Evolutionary conservation across 2,329 filamentous ascomycete genomes (phyloP), one percentile per base, ranked within the genome.

Genomic region (Aspergillus pseudonomiae): DNA sequence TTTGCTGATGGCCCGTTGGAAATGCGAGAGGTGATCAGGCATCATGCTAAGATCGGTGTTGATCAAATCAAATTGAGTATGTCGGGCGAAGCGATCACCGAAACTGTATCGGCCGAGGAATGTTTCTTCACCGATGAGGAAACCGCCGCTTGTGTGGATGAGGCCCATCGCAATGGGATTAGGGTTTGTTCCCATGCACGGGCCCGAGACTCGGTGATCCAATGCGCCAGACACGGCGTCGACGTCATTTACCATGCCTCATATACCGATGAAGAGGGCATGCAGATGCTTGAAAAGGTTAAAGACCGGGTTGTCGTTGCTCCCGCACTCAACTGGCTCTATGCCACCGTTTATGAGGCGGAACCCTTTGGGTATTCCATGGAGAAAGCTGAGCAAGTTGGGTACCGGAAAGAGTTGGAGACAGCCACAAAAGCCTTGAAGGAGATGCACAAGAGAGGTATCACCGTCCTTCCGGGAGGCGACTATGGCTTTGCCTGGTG

Each of bases 401-500:
- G 82, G 0, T 81, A 82, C 59, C 75, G 75, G 63, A 76, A 74
- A 50, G 81, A 84, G 64, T 73, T 82, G 6, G 75, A 81, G 1
- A 65, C 68, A 1, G 80, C 81, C 0, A 72, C 79, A 26, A 64
- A 67, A 16, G 81, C 71, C 0, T 72, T 83, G 41, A 71, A 73
- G 19, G 81, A 83, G 68, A 83, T 84, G 78, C 79, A 81, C 67
- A 67, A 71, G 10, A 74, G 81, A 45, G 81, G 81, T 19, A 82
- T 84, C 50, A 72, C 75, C 0, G 75, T 84, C 1, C 73, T 84
- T 5, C 82, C 82, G 14, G 80, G 80, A 34, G 81, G 78, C 24
- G 80, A 83, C 64, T 84, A 82, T 54, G 80, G 81, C 3, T 83
- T 83, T 59, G 78, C 81, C 1, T 83, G 81, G 81, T 80, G 79